Base-by-base conservation (phyloP, 805 yeast genomes). In the Candida awuae region DNA sequence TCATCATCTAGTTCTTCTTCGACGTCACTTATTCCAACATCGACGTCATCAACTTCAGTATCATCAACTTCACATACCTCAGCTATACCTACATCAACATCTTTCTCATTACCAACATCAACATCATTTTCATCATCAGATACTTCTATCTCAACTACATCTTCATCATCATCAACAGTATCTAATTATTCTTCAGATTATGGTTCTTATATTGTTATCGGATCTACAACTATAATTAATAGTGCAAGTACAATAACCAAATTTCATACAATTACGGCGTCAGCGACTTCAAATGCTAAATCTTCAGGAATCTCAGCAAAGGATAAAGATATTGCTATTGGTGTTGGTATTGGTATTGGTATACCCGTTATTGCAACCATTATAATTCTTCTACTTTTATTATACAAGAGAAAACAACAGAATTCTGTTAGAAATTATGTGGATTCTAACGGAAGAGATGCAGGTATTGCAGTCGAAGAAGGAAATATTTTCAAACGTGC, bases 301-400 rank as follows among this genome's bases (percentile, higher is more conserved):
- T 28, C 52, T 7, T 51, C 59, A 3, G 80, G 80, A 0, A 58
- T 77, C 7, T 66, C 79, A 1, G 51, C 63, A 13, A 68, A 70
- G 36, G 59, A 71, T 42, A 66, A 72, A 32, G 41, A 35, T 33
- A 69, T 80, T 26, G 74, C 80, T 18, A 69, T 79, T 37, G 87
- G 87, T 29, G 77, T 79, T 42, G 80, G 75, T 21, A 80, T 80
- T 6, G 87, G 87, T 39, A 70, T 82, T 12, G 84, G 84, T 37
- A 76, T 78, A 1, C 84, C 88, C 2, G 46, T 73, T 0, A 54
- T 77, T n/a, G 57, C 67, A 2, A 40, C 66, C 7, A 35, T 47
- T 12, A 32, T 47, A n/a, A 32, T 46, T 7, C 21, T 48, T 1
- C 20, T 46, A 13, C 32, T 50, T 9, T 32, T 47, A 15, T 34